Conservation (phyloP, 2,329 filamentous ascomycete species). For the Pseudogymnoascus destructans region DNA sequence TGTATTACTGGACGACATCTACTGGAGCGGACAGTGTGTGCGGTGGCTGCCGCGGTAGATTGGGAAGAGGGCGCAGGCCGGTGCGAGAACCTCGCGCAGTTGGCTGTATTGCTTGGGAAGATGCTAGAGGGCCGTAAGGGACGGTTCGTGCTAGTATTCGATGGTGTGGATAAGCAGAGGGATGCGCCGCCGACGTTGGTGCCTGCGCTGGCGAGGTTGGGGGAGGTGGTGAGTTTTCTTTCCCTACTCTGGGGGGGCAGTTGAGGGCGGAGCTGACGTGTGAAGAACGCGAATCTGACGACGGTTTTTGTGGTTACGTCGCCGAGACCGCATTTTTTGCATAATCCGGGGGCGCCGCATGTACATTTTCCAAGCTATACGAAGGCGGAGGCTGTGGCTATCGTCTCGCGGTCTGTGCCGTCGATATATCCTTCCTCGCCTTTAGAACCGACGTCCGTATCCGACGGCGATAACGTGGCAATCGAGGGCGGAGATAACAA, state of each 20-base stretch:
- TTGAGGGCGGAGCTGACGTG: conserved; percentile 11
- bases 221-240: conserved; percentile 53
- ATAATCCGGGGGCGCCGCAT: conserved; percentile 57
- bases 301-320: conserved; percentile 65
- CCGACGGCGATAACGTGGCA: background rate
- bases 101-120: conserved; percentile 58
- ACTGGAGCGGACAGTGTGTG: conserved; percentile 54
- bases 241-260: background rate
- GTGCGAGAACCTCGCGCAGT: conserved; percentile 69
- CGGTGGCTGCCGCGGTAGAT: conserved; percentile 40
- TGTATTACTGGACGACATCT: conserved; percentile 69
- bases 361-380: conserved; percentile 76
- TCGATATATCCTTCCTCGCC: conserved; percentile 30
- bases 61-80: conserved; percentile 40
- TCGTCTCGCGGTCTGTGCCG: conserved; percentile 48
- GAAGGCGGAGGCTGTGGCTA: conserved; percentile 64
- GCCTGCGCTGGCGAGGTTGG: conserved; percentile 66
- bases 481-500: conserved; percentile 5
- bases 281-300: conserved; percentile 66
- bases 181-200: conserved; percentile 69
- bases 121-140: conserved; percentile 37
- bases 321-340: conserved; percentile 56
- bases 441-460: conserved; percentile 23
- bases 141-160: conserved; percentile 72
- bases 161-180: conserved; percentile 73